A percentile compares a stretch with the other conserved stretches of the same genome.
Conservation (phyloP, 768 basidiomycete genomes). For the Mycena galopus region DNA sequence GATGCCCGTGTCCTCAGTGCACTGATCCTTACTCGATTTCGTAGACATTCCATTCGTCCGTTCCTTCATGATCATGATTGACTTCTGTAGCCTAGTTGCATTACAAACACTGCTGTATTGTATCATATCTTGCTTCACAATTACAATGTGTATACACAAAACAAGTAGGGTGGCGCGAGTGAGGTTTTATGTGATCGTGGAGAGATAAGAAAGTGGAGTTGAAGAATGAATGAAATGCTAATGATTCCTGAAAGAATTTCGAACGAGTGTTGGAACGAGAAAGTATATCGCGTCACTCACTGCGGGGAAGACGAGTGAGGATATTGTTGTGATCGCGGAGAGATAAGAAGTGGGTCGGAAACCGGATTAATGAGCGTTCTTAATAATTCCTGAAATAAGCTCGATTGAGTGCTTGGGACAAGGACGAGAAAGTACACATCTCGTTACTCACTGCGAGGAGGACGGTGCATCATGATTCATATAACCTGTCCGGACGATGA, state of each 20-base stretch:
- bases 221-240: conserved; percentile 5
- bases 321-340: too few relatives aligned
- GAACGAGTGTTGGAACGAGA: neutral
- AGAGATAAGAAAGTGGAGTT: conserved; percentile 25
- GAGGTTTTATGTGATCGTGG: neutral
- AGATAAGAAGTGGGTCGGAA: too few relatives aligned
- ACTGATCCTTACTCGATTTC: conserved; percentile 21
- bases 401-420: conserved; percentile 12
- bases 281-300: conserved; percentile 12
- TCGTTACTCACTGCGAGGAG: conserved; percentile 5
- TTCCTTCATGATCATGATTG: conserved; percentile 5
- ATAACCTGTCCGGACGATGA: neutral
- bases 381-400: neutral
- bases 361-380: too few relatives aligned
- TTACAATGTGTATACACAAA: conserved; percentile 12
- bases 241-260: conserved; percentile 1
- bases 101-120: conserved; percentile 32
- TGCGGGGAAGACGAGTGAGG: neutral
- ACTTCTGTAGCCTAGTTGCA: conserved; percentile 34
- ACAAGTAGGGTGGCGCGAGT: neutral
- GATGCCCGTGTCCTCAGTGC: conserved; percentile 18
- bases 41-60: conserved; percentile 21
- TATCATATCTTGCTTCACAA: conserved; percentile 30
- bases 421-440: neutral
- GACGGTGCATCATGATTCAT: neutral